A percentile compares a stretch with the other conserved stretches of the same genome.
Conservation (phyloP, 2,329 filamentous ascomycete species). For the Sarocladiaceae sp. region DNA sequence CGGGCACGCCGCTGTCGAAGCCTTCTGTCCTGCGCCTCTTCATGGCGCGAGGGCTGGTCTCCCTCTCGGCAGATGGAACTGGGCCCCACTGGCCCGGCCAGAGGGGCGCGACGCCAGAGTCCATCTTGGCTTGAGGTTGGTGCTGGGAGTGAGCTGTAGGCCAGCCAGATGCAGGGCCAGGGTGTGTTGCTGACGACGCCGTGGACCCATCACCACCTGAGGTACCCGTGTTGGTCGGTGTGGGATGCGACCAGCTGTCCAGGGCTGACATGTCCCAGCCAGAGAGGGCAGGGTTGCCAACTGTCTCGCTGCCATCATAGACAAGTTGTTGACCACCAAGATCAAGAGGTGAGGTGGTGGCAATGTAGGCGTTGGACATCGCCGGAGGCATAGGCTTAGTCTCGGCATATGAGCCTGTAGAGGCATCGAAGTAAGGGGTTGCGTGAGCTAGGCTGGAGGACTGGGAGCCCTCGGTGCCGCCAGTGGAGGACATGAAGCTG, state of each 20-base stretch:
- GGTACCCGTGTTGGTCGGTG: slow-evolving; percentile 14
- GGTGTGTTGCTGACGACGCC: background rate
- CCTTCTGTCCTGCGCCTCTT: slow-evolving; percentile 27
- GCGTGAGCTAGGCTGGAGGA: background rate
- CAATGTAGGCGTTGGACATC: slow-evolving; percentile 23
- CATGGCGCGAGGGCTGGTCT: slow-evolving; percentile 28
- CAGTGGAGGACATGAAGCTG: slow-evolving; percentile 22
- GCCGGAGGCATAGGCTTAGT: slow-evolving; percentile 25
- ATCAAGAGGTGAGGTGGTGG: slow-evolving; percentile 22
- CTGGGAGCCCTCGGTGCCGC: slow-evolving; percentile 19
- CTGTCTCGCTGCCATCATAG: slow-evolving; percentile 24
- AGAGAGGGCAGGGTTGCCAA: slow-evolving; percentile 25
- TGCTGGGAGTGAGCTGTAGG: slow-evolving; percentile 11
- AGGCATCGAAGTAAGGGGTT: slow-evolving; percentile 17
- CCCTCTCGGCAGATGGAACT: slow-evolving; percentile 19
- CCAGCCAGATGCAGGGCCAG: slow-evolving; percentile 10
- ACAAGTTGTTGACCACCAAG: slow-evolving; percentile 23
- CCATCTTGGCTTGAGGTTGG: slow-evolving; percentile 2
- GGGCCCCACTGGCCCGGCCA: slow-evolving; percentile 14
- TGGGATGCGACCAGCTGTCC: slow-evolving; percentile 26
- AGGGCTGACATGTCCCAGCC: slow-evolving; percentile 32
- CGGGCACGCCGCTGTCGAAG: background rate
- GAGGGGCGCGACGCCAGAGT: background rate
- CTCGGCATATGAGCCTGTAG: slow-evolving; percentile 15
- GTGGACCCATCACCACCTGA: background rate